Conservation (phyloP, 495 filamentous ascomycete species). For the Talaromyces proteolyticus region DNA sequence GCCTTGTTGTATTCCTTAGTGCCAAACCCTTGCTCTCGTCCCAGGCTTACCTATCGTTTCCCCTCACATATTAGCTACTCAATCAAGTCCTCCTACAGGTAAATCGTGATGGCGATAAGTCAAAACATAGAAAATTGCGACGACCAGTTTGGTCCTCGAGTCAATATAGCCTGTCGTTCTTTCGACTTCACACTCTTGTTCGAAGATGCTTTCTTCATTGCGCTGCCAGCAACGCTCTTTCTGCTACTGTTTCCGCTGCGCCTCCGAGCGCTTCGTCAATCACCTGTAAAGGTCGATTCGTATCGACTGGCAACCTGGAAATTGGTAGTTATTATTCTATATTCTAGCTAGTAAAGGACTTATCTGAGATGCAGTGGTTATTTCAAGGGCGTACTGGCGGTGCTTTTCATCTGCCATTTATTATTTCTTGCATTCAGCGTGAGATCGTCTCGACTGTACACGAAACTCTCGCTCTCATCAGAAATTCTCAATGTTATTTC, state of each 20-base stretch:
- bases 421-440: neutral
- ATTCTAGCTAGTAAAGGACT: constrained; percentile 37
- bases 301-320: constrained; percentile 33
- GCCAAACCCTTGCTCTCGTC: no score
- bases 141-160: neutral
- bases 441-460: constrained; percentile 5
- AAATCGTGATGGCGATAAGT: neutral
- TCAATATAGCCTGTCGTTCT: constrained; percentile 20
- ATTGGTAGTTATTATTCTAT: constrained; percentile 35
- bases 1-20: no score
- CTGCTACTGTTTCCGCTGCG: neutral
- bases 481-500: constrained; percentile 36
- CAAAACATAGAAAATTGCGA: neutral
- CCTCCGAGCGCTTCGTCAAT: constrained; percentile 2
- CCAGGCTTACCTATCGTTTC: neutral
- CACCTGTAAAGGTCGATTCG: constrained; percentile 34
- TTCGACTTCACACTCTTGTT: constrained; percentile 60
- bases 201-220: constrained; percentile 36
- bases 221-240: constrained; percentile 20
- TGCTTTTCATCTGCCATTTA: neutral
- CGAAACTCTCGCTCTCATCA: constrained; percentile 38
- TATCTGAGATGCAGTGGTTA: neutral
- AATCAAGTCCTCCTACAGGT: neutral
- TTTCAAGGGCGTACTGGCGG: neutral
- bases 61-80: neutral